Conservation (phyloP, 1,284 basidiomycete species). For the Afroboletus lepidellus region DNA sequence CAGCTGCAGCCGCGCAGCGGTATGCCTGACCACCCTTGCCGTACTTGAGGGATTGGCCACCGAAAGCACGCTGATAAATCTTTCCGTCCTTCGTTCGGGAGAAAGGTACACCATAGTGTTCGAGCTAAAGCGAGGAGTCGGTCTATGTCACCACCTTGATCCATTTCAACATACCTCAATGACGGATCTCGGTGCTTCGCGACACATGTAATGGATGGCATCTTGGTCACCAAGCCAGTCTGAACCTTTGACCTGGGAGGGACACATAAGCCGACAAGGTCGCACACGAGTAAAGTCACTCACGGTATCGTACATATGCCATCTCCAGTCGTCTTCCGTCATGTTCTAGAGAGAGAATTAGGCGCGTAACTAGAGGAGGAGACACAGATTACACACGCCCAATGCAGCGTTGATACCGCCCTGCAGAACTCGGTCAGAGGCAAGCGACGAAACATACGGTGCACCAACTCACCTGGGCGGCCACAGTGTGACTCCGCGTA, state of each 20-base stretch:
- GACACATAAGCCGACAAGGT: slow-evolving; percentile 13
- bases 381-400: slow-evolving; percentile 59
- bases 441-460: not conserved
- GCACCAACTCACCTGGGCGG: slow-evolving; percentile 78
- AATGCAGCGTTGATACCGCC: slow-evolving; percentile 99
- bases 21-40: slow-evolving; percentile 99
- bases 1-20: slow-evolving; percentile 97
- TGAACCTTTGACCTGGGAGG: slow-evolving; percentile 87
- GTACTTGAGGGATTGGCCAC: slow-evolving; percentile 95
- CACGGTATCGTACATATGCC: slow-evolving; percentile 99
- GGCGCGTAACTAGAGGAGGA: slow-evolving; percentile 9
- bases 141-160: not conserved
- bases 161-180: slow-evolving; percentile 64
- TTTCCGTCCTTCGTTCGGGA: slow-evolving; percentile 99
- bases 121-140: slow-evolving; percentile 62
- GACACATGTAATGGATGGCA: slow-evolving; percentile 99
- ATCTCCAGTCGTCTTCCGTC: slow-evolving; percentile 99
- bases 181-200: slow-evolving; percentile 92
- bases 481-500: slow-evolving; percentile 98
- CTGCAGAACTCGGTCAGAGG: slow-evolving; percentile 39
- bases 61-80: slow-evolving; percentile 99
- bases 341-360: slow-evolving; percentile 72
- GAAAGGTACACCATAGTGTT: slow-evolving; percentile 99
- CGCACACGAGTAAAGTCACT: slow-evolving; percentile 25
- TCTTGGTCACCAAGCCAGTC: slow-evolving; percentile 99